phyloP scores from a whole-genome alignment of 768 basidiomycete genomes.

The Termitomyces bulborhizus region DNA sequence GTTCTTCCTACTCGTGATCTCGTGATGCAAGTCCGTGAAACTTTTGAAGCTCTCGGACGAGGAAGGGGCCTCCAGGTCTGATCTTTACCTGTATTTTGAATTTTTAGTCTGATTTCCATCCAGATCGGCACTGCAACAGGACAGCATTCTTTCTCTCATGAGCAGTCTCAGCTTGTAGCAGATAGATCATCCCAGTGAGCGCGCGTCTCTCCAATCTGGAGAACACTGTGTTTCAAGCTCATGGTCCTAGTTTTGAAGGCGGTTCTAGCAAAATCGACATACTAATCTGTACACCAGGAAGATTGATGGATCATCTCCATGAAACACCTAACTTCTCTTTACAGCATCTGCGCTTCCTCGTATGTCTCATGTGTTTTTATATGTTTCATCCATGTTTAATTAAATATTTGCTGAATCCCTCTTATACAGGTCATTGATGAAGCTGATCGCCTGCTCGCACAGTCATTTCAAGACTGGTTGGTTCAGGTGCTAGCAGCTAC shows the following conservation, averaged over 20 bases:
- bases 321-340: constrained; percentile 87
- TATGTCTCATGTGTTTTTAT: constrained; percentile 27
- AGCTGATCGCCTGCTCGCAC: constrained; percentile 91
- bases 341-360: constrained; percentile 93
- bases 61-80: constrained; percentile 83
- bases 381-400: background rate
- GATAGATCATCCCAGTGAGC: constrained; percentile 49
- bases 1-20: constrained; percentile 93
- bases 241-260: constrained; percentile 54
- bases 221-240: background rate
- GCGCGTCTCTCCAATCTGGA: background rate
- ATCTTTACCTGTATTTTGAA: background rate
- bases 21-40: constrained; percentile 88
- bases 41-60: constrained; percentile 77
- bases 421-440: constrained; percentile 84
- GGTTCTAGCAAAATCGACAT: constrained; percentile 93
- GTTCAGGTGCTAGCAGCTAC: constrained; percentile 77
- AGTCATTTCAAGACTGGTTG: constrained; percentile 97
- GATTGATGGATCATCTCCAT: constrained; percentile 89
- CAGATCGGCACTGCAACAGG: constrained; percentile 82
- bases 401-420: background rate
- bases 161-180: constrained; percentile 75
- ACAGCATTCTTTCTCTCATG: constrained; percentile 90
- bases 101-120: background rate
- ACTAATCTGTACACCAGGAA: constrained; percentile 91